Evolutionary conservation across 257 asterid genomes (phyloP), one percentile per base, ranked within the genome.

Genomic region (Ajuga chamaepitys): DNA sequence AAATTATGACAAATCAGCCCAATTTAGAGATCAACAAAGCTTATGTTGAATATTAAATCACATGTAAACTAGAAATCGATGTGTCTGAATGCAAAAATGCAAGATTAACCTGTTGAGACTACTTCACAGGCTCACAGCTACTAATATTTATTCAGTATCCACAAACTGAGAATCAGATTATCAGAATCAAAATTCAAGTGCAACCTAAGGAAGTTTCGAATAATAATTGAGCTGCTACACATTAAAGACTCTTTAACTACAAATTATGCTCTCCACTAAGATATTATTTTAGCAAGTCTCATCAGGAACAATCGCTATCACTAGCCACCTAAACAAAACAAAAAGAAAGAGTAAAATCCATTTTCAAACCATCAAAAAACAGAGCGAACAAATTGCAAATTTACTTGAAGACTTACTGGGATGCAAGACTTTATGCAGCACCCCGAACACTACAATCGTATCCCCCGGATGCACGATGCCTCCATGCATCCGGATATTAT

Each of bases 371-470:
- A 58, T 18, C 28, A 37, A 21, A 12, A 40, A 64, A 64, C 52
- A 38, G 30, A 41, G 40, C 52, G 40, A 52, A 12, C 24, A 25
- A 21, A 28, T 14, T 35, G 25, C 70, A 8, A 34, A 1, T 1
- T n/a, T 5, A 17, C 35, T 35, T 30, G 12, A 2, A 56, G 8
- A 64, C 87, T 80, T 73, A 87, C 95, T 66, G 41, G 95, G 91
- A 70, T 87, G 95, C 16, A 73, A 67, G 38, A 84, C 70, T 64
- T 70, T 82, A 63, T 84, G 89, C 52, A 84, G 35, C 60, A 87
- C 85, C 2, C 91, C 95, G 24, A 87, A 85, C 68, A 87, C 81
- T n/a, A 62, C 40, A 52, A 87, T 68, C 13, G 83, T 82, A 68
- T 82, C 91, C 32, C 86, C 86, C 9, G 75, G 74, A 6, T 64